A percentile compares a stretch with the other conserved stretches of the same genome.
These are phyloP conservation scores for Eutypella sp. DNA, from an alignment of 2,329 filamentous ascomycete genomes.

Conservation along the genomic window DNA sequence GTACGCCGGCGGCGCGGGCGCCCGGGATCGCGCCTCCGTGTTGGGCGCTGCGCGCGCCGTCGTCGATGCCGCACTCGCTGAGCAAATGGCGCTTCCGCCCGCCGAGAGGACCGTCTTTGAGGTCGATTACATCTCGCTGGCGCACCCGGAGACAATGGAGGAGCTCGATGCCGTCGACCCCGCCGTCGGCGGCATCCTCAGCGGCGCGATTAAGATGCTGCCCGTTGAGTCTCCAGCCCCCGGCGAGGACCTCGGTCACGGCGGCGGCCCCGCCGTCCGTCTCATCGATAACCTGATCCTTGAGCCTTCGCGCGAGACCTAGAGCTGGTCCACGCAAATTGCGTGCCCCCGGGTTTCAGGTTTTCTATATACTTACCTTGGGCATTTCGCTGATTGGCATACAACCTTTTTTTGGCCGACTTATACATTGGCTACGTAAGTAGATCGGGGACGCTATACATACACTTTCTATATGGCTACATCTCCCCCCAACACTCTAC, in stretches of 20 bases:
- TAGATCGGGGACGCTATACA: too few relatives aligned
- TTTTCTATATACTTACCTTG: too few relatives aligned
- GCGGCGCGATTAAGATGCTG: conserved; percentile 85
- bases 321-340: too few relatives aligned
- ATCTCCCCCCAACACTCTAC: too few relatives aligned
- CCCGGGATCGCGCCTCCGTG: conserved; percentile 58
- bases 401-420: too few relatives aligned
- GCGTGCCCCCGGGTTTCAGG: too few relatives aligned
- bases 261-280: conserved; percentile 69
- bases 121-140: conserved; percentile 87
- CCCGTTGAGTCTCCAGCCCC: conserved; percentile 65
- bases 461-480: too few relatives aligned
- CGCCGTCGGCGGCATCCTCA: conserved; percentile 72
- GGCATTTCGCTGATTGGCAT: too few relatives aligned
- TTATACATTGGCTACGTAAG: too few relatives aligned
- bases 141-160: conserved; percentile 77
- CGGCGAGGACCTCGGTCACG: conserved; percentile 71
- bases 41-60: conserved; percentile 65
- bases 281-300: conserved; percentile 92
- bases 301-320: conserved; percentile 32
- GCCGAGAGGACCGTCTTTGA: conserved; percentile 66
- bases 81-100: conserved; percentile 58
- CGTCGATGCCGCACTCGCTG: conserved; percentile 46
- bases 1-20: conserved; percentile 51
- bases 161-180: conserved; percentile 71